Percentiles rank a stretch among this genome's conserved stretches.
These are phyloP conservation scores for Clavispora asparagi DNA, from an alignment of 805 yeast genomes.

Conservation along the genomic window DNA sequence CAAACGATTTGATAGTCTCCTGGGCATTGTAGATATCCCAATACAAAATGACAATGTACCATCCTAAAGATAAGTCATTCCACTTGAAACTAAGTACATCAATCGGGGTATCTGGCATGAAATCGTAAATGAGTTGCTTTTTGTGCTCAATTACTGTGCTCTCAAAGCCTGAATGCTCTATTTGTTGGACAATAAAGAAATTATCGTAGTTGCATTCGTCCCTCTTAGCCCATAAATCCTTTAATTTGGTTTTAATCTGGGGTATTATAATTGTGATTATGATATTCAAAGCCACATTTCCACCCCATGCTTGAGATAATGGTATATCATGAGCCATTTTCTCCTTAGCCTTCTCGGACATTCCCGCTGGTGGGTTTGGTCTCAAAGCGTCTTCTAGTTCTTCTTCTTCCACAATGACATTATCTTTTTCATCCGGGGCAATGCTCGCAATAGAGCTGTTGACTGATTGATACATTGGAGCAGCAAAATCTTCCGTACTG, in stretches of 20 bases:
- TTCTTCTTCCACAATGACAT: conserved; percentile 11
- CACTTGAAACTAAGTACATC: conserved; percentile 51
- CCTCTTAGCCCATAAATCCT: conserved; percentile 21
- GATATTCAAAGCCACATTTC: conserved; percentile 42
- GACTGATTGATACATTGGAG: neutral
- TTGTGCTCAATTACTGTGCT: conserved; percentile 16
- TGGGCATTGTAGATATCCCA: conserved; percentile 42
- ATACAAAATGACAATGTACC: conserved; percentile 71
- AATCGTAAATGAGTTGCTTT: conserved; percentile 36
- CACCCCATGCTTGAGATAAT: conserved; percentile 51
- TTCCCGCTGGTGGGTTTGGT: conserved; percentile 53
- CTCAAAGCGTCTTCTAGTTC: conserved; percentile 38
- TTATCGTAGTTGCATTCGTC: conserved; percentile 18
- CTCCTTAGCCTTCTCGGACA: conserved; percentile 52
- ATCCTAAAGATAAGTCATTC: conserved; percentile 61
- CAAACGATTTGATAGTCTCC: conserved; percentile 4
- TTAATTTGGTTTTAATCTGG: conserved; percentile 23
- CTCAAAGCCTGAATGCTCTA: conserved; percentile 34
- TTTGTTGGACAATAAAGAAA: conserved; percentile 31
- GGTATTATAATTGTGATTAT: conserved; percentile 39
- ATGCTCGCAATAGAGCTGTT: neutral
- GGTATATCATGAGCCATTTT: conserved; percentile 49
- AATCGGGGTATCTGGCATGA: conserved; percentile 38
- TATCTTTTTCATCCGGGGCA: conserved; percentile 5
- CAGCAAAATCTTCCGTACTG: neutral